A percentile compares a stretch with the other conserved stretches of the same genome.
Conservation (phyloP, 257 asterid genomes). For the Petunia secreta region DNA sequence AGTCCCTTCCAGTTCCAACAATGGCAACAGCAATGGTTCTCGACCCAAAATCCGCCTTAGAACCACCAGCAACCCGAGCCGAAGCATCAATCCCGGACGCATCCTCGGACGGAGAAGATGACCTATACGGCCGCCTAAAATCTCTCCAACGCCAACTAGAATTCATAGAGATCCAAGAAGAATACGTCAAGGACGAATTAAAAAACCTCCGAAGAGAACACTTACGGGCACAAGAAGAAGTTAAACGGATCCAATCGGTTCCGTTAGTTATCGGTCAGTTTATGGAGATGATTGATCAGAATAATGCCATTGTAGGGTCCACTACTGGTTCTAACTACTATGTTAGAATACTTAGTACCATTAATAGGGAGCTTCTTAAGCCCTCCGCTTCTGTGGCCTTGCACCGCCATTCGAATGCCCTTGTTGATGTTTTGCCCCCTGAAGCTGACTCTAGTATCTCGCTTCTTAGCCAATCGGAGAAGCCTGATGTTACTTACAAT, state of each 20-base stretch:
- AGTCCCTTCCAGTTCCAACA: constrained; percentile 17
- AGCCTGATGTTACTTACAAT: constrained; percentile 74
- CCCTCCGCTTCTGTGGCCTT: constrained; percentile 83
- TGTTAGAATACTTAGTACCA: constrained; percentile 71
- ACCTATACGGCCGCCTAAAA: constrained; percentile 71
- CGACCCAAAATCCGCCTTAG: constrained; percentile 44
- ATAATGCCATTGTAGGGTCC: constrained; percentile 79
- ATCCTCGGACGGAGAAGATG: constrained; percentile 54
- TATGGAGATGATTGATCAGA: constrained; percentile 93
- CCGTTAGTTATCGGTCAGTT: constrained; percentile 88
- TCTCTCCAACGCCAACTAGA: constrained; percentile 75
- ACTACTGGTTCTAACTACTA: constrained; percentile 83
- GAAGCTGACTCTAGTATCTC: constrained; percentile 87
- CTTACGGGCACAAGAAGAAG: constrained; percentile 81
- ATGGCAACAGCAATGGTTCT: constrained; percentile 62
- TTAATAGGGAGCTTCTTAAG: constrained; percentile 77
- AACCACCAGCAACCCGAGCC: constrained; percentile 44
- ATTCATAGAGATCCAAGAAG: constrained; percentile 81
- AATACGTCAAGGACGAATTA: constrained; percentile 76
- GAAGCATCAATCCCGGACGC: constrained; percentile 31
- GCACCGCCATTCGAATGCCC: constrained; percentile 83
- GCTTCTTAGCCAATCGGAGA: constrained; percentile 81
- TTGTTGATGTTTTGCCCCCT: constrained; percentile 81
- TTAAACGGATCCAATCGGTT: constrained; percentile 83
- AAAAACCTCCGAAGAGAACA: constrained; percentile 81